Evolutionary conservation across 2,329 filamentous ascomycete species (phyloP).

Genomic region (Cytospora mali): DNA sequence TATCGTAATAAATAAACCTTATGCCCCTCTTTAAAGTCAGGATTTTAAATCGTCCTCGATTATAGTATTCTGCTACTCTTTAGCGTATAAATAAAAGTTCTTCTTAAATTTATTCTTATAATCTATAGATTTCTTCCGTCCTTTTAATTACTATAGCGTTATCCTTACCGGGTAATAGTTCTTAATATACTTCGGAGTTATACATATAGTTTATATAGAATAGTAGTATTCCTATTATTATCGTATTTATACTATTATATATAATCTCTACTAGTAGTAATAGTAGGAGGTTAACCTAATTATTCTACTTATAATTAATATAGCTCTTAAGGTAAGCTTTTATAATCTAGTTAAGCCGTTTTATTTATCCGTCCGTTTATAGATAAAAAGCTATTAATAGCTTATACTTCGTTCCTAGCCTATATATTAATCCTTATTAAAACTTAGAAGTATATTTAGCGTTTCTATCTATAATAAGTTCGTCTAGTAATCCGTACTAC

Average conservation of each 20-base stretch:
- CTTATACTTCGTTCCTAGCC: background rate
- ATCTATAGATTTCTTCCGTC: background rate
- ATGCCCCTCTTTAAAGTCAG: too few species aligned
- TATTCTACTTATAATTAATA: background rate
- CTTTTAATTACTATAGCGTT: background rate
- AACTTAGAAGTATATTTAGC: background rate
- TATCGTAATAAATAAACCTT: background rate
- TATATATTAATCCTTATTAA: background rate
- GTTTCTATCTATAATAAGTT: background rate
- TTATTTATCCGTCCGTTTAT: background rate
- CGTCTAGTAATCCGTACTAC: background rate
- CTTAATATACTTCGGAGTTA: too few species aligned
- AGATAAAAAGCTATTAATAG: background rate
- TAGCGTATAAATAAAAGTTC: too few species aligned
- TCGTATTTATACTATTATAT: background rate
- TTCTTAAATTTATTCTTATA: too few species aligned
- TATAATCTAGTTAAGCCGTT: background rate
- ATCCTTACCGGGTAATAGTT: background rate
- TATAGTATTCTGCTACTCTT: too few species aligned
- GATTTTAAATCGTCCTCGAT: too few species aligned
- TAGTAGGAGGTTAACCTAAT: too few species aligned
- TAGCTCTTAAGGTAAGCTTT: background rate
- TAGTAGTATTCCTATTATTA: too few species aligned
- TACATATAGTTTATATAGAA: too few species aligned
- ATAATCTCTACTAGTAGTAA: too few species aligned